A percentile compares a stretch with the other conserved stretches of the same genome.
Conservation (phyloP, 768 basidiomycete genomes). For the Amanita rubescens region DNA sequence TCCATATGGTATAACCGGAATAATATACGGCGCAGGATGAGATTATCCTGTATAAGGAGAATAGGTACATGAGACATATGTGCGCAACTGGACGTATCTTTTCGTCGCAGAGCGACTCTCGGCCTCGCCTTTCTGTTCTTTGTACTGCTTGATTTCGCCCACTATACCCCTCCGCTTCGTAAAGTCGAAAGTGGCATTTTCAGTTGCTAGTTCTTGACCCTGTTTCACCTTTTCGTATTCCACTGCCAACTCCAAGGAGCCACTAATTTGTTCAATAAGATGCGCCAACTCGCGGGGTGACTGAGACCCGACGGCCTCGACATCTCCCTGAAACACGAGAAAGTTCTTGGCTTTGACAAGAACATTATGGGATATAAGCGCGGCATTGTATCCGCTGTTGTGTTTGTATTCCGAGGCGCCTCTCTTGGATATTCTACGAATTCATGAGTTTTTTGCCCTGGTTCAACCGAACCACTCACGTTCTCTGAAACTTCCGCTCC, state of each 20-base stretch:
- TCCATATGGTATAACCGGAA: constrained; percentile 91
- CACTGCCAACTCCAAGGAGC: constrained; percentile 80
- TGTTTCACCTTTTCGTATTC: constrained; percentile 90
- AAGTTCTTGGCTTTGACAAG: constrained; percentile 99
- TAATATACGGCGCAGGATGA: constrained; percentile 74
- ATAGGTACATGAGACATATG: neutral
- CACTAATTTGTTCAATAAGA: constrained; percentile 95
- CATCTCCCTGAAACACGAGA: constrained; percentile 98
- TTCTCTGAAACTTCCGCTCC: constrained; percentile 88
- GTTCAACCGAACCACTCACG: constrained; percentile 45
- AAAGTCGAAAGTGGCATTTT: constrained; percentile 92
- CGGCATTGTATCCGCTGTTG: constrained; percentile 83
- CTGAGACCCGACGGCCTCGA: constrained; percentile 95
- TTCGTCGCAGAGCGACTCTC: constrained; percentile 65
- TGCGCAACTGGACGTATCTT: constrained; percentile 39
- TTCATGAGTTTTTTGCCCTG: neutral
- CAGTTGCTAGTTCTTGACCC: constrained; percentile 84
- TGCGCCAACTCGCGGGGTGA: constrained; percentile 83
- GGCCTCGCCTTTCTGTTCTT: constrained; percentile 93
- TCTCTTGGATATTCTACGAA: constrained; percentile 69
- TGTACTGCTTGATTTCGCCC: constrained; percentile 94
- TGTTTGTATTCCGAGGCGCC: constrained; percentile 90
- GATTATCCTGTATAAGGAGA: constrained; percentile 3
- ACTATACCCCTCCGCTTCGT: constrained; percentile 89
- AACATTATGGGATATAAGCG: constrained; percentile 85